Base-by-base conservation (phyloP, 192 early-diverging fungal genomes). In the Diversispora epigaea region DNA sequence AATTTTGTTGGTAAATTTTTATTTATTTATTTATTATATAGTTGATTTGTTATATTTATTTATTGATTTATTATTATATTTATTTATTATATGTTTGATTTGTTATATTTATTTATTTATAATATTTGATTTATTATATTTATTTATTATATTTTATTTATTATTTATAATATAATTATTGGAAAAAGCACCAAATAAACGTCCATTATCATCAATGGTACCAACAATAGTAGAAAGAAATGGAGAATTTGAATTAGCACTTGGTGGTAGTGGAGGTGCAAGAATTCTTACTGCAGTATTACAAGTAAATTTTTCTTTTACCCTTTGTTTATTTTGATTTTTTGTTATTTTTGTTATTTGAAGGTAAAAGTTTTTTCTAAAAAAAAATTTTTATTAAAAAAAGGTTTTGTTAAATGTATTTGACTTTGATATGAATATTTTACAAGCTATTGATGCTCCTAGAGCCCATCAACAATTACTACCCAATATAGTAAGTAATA, bases 401-500 rank as follows among this genome's bases (percentile, higher is more conserved):
- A 88, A 96, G 86, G 85, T 84, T 0, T 83, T 97, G 14, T 63
- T 95, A 17, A 89, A 93, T 73, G 84, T 91, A 32, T 80, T 95
- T 45, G 93, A 95, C 70, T 92, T 88, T 80, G 85, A 80, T 6
- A 80, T 89, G 81, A 83, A 84, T 52, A 76, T 94, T 0, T 86
- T 84, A 67, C 74, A 89, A 19, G 95, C 96, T 0, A 82, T 97
- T 0, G 86, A 88, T 54, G 68, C 77, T 43, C 91, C 93, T 3
- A 87, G 96, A 14, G 79, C 93, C 39, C 96, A 98, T 78, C 93
- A 97, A 79, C 96, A 98, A 80, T 86, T 98, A 68, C 77, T 96
- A 70, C 96, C 96, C 6, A 85, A 97, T 76, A 62, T 76, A 3
- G 78, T 76, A 0, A 77, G 68, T 54, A 62, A 11, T 4, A 17